Conservation (phyloP, 2,329 filamentous ascomycete species). For the Plectosphaerella sp. region DNA sequence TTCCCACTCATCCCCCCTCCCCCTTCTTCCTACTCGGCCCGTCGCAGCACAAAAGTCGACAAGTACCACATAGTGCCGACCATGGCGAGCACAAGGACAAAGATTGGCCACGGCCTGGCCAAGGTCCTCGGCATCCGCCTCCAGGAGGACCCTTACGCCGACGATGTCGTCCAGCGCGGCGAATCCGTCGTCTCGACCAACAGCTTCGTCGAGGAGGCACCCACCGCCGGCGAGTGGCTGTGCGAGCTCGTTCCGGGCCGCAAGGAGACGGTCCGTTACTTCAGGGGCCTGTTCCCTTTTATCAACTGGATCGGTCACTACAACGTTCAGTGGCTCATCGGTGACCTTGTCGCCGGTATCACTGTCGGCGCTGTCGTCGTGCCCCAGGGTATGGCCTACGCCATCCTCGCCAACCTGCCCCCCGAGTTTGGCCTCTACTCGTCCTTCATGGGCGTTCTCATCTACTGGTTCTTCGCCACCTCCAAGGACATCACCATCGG, state of each 20-base stretch:
- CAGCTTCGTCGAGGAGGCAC: conserved; percentile 78
- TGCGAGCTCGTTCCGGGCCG: conserved; percentile 56
- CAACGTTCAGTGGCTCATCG: conserved; percentile 82
- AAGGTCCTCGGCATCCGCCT: conserved; percentile 81
- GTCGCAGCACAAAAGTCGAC: not conserved
- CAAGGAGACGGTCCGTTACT: conserved; percentile 53
- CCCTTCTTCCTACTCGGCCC: conserved; percentile 1
- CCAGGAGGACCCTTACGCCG: conserved; percentile 31
- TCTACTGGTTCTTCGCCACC: conserved; percentile 98
- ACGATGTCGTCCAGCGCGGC: conserved; percentile 67
- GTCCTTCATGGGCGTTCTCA: conserved; percentile 89
- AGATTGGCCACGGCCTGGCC: conserved; percentile 69
- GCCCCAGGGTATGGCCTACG: conserved; percentile 97
- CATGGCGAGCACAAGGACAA: conserved; percentile 40
- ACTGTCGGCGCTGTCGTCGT: conserved; percentile 69
- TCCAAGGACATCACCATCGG: conserved; percentile 99
- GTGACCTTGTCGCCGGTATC: conserved; percentile 76
- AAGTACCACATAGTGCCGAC: not conserved
- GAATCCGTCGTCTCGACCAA: conserved; percentile 77
- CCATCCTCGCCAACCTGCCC: conserved; percentile 72
- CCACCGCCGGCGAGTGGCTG: conserved; percentile 71
- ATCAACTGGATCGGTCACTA: conserved; percentile 84
- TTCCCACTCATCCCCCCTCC: conserved; percentile 2
- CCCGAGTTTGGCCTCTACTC: conserved; percentile 87
- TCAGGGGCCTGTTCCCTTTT: conserved; percentile 78